Evolutionary conservation across 352 stramenopile species (phyloP).

Genomic region (Thraustochytrium striatum): DNA sequence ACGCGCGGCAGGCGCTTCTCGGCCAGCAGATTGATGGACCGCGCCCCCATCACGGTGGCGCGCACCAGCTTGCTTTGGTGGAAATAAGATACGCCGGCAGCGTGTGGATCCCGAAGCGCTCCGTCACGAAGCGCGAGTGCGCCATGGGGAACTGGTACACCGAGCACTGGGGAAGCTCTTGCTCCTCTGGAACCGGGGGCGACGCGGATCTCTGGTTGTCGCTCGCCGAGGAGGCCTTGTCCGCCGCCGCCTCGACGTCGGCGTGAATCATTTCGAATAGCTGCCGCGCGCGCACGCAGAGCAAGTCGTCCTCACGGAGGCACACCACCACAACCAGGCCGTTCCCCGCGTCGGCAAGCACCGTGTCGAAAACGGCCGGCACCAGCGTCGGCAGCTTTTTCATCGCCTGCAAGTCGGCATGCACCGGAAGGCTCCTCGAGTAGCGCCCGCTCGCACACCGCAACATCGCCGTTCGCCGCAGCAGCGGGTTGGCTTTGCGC

Average conservation of each 20-base stretch:
- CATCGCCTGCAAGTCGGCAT: slow-evolving; percentile 55
- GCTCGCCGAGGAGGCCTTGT: slow-evolving; percentile 61
- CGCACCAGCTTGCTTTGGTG: slow-evolving; percentile 63
- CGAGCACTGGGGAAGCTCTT: slow-evolving; percentile 50
- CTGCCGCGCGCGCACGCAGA: slow-evolving; percentile 35
- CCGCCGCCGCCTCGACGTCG: slow-evolving; percentile 60
- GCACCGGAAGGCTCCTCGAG: slow-evolving; percentile 64
- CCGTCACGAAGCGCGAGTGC: slow-evolving; percentile 61
- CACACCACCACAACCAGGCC: slow-evolving; percentile 68
- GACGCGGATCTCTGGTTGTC: too few species aligned
- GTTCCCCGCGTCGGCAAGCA: slow-evolving; percentile 59
- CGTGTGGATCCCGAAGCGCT: slow-evolving; percentile 67
- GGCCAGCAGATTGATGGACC: slow-evolving; percentile 45
- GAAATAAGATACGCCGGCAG: slow-evolving; percentile 72
- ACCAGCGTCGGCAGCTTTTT: slow-evolving; percentile 58
- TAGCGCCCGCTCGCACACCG: slow-evolving; percentile 71
- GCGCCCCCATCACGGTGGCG: slow-evolving; percentile 64
- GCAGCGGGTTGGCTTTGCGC: slow-evolving; percentile 61
- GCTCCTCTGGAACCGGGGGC: too few species aligned
- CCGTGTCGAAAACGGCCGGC: slow-evolving; percentile 60
- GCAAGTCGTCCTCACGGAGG: slow-evolving; percentile 63
- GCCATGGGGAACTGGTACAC: slow-evolving; percentile 70
- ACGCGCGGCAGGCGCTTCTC: slow-evolving; percentile 54
- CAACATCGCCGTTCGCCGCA: slow-evolving; percentile 62
- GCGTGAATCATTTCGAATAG: slow-evolving; percentile 52